Evolutionary conservation across 2,329 filamentous ascomycete genomes (phyloP).

Genomic region (Xylaria sp.): DNA sequence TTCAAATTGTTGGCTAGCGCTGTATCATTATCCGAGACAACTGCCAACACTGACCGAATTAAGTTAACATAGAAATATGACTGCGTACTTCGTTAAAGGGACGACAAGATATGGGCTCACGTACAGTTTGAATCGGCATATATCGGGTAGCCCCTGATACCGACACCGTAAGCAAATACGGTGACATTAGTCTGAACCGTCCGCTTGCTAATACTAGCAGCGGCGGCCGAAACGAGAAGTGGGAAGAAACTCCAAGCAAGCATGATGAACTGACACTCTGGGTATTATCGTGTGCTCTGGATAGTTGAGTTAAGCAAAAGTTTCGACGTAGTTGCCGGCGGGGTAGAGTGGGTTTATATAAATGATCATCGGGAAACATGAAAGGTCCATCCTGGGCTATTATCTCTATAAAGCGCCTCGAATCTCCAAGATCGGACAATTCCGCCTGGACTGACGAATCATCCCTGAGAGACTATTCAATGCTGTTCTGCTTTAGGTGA

Average conservation of each 20-base stretch:
- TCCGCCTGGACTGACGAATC: not conserved
- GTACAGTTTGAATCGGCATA: conserved; percentile 15
- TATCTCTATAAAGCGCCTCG: not conserved
- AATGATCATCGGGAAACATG: not conserved
- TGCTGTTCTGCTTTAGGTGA: not conserved
- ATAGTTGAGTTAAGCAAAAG: not conserved
- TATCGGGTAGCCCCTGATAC: conserved; percentile 12
- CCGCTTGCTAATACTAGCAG: not conserved
- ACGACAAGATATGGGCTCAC: not conserved
- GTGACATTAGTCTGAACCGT: conserved; percentile 2
- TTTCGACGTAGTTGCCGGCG: not conserved
- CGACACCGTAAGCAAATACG: conserved; percentile 22
- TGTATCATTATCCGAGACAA: conserved; percentile 19
- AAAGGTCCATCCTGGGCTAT: not conserved
- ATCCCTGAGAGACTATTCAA: conserved; percentile 4
- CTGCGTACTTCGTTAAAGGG: not conserved
- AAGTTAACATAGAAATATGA: not conserved
- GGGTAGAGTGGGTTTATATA: conserved; percentile 11
- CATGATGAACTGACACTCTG: conserved; percentile 11
- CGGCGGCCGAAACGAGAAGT: conserved; percentile 14
- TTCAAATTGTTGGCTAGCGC: conserved; percentile 5
- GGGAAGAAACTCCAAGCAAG: conserved; percentile 6
- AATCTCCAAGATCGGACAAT: not conserved
- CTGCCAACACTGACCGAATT: not conserved
- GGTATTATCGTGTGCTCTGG: not conserved